Conservation (phyloP, 208 protist species). For the Trypanosoma brucei region DNA sequence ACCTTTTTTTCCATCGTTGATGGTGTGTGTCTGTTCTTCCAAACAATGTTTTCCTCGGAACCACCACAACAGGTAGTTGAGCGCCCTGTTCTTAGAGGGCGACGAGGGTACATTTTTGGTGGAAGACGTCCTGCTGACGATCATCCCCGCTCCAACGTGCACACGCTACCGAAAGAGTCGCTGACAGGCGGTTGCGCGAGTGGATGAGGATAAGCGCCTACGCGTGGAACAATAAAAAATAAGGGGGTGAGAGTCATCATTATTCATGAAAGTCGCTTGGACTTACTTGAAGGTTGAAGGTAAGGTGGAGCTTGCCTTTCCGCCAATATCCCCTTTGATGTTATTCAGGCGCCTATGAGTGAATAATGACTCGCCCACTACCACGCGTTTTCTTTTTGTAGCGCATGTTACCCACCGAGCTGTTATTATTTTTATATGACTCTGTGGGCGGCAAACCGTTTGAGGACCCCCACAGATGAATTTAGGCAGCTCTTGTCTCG, state of each 20-base stretch:
- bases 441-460: conserved; percentile 29
- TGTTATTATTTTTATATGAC: conserved; percentile 27
- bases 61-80: conserved; percentile 41
- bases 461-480: conserved; percentile 39
- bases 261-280: not conserved
- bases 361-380: not conserved
- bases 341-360: no score
- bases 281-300: no score
- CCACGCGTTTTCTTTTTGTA: not conserved
- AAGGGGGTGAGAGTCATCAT: not conserved
- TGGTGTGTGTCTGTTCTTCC: conserved; percentile 55
- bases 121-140: conserved; percentile 24
- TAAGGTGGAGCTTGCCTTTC: no score
- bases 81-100: conserved; percentile 14
- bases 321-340: no score
- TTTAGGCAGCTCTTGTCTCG: conserved; percentile 21
- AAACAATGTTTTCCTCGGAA: conserved; percentile 54
- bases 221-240: not conserved
- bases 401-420: not conserved
- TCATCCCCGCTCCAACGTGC: conserved; percentile 38
- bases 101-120: conserved; percentile 20
- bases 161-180: conserved; percentile 37
- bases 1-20: conserved; percentile 38
- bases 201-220: conserved; percentile 25
- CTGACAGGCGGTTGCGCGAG: conserved; percentile 25